Conservation (phyloP, 257 asterid genomes). For the Sherardia arvensis region DNA sequence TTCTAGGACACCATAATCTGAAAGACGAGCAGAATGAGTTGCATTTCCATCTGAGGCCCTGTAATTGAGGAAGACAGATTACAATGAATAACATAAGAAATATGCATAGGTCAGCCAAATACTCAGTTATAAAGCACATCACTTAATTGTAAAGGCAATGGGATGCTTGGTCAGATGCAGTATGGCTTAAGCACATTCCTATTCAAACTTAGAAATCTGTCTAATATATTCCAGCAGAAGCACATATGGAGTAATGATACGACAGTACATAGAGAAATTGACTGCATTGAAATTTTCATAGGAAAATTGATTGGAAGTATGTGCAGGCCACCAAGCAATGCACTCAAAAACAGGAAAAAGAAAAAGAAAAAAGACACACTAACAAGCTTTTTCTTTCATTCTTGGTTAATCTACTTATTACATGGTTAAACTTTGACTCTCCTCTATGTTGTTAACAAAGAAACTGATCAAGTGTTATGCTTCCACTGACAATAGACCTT, state of each 20-base stretch:
- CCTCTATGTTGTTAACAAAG: not conserved
- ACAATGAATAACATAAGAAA: conserved; percentile 10
- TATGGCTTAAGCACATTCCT: too few relatives aligned
- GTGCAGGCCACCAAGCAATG: not conserved
- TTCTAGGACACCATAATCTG: conserved; percentile 75
- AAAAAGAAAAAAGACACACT: not conserved
- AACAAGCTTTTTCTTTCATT: not conserved
- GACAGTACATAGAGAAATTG: not conserved
- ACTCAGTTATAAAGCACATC: not conserved
- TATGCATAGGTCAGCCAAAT: not conserved
- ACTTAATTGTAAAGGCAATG: not conserved
- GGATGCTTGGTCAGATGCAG: too few relatives aligned
- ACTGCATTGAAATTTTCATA: not conserved
- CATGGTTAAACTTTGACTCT: not conserved
- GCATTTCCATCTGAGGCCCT: conserved; percentile 71
- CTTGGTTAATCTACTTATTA: not conserved
- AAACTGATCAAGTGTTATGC: not conserved
- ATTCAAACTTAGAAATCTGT: not conserved
- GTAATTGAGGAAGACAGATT: conserved; percentile 24
- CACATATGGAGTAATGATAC: not conserved
- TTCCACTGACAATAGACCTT: not conserved
- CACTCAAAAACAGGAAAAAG: not conserved
- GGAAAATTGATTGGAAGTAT: not conserved
- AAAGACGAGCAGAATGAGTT: conserved; percentile 43
- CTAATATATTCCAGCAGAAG: not conserved